A percentile compares a stretch with the other conserved stretches of the same genome.
Conservation (phyloP, 2,329 filamentous ascomycete species). For the Massarina eburnea region DNA sequence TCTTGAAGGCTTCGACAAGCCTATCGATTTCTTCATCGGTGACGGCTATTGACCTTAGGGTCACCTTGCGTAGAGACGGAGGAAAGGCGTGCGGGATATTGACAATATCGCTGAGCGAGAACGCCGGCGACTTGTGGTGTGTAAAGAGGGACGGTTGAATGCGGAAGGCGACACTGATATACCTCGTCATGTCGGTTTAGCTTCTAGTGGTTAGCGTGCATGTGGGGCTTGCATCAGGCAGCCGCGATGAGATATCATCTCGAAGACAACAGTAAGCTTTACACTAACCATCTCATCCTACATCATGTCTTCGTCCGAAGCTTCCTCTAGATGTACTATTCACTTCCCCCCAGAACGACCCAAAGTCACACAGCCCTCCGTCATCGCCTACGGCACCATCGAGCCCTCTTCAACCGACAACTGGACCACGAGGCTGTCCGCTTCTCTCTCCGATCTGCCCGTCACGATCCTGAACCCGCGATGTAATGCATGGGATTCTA, state of each 20-base stretch:
- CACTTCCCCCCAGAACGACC: constrained; percentile 24
- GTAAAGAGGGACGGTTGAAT: too few species aligned
- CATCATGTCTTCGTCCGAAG: neutral
- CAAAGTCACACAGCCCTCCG: constrained; percentile 27
- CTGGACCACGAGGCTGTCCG: constrained; percentile 55
- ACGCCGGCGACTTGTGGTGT: too few species aligned
- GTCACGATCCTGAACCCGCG: constrained; percentile 61
- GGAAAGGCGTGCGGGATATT: too few species aligned
- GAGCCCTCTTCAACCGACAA: constrained; percentile 39
- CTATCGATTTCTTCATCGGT: too few species aligned
- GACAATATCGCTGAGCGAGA: too few species aligned
- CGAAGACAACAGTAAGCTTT: neutral
- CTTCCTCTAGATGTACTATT: constrained; percentile 14
- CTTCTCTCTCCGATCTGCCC: constrained; percentile 43
- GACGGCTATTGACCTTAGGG: too few species aligned
- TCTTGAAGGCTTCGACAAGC: too few species aligned
- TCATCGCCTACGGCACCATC: constrained; percentile 64
- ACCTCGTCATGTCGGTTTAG: too few species aligned
- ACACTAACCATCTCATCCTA: too few species aligned
- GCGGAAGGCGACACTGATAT: too few species aligned
- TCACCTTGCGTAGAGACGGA: too few species aligned
- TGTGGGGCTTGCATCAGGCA: neutral
- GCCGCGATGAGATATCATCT: neutral
- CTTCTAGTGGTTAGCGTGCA: neutral
- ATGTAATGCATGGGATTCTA: constrained; percentile 59